These are phyloP conservation scores for Sporisorium scitamineum DNA, from an alignment of 1,284 basidiomycete genomes.

Conservation along the genomic window DNA sequence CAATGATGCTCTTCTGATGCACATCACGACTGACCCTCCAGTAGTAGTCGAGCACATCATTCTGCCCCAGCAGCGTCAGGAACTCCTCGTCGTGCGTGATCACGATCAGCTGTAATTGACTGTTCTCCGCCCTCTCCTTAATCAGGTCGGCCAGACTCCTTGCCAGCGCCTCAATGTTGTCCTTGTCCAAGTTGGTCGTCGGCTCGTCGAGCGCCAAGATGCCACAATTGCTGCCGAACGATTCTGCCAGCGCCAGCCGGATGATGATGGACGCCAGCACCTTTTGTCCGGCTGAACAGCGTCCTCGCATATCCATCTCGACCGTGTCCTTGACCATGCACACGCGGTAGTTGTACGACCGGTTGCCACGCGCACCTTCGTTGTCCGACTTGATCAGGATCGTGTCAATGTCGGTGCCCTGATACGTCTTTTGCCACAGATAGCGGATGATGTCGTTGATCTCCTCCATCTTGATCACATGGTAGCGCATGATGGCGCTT, in stretches of 20 bases:
- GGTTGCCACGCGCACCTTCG: slow-evolving; percentile 75
- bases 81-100: slow-evolving; percentile 74
- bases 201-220: slow-evolving; percentile 98
- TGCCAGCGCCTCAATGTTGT: slow-evolving; percentile 95
- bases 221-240: slow-evolving; percentile 96
- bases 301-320: slow-evolving; percentile 99
- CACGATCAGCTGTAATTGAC: slow-evolving; percentile 96
- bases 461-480: slow-evolving; percentile 99
- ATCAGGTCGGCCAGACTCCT: slow-evolving; percentile 82
- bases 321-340: slow-evolving; percentile 97
- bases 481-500: slow-evolving; percentile 97
- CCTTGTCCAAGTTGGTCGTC: slow-evolving; percentile 94
- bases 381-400: slow-evolving; percentile 95
- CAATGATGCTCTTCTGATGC: slow-evolving; percentile 57
- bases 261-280: slow-evolving; percentile 99
- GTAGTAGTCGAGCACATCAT: slow-evolving; percentile 64
- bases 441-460: slow-evolving; percentile 84
- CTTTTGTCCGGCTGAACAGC: slow-evolving; percentile 98
- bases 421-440: slow-evolving; percentile 98
- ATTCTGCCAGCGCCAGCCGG: slow-evolving; percentile 94
- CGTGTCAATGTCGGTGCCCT: slow-evolving; percentile 98
- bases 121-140: slow-evolving; percentile 72
- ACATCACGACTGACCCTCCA: slow-evolving; percentile 64
- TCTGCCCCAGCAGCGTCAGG: slow-evolving; percentile 58
- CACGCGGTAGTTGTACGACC: slow-evolving; percentile 97